These are phyloP conservation scores for Cystobasidiaceae sp. DNA, from an alignment of 1,284 basidiomycete species.

Conservation along the genomic window DNA sequence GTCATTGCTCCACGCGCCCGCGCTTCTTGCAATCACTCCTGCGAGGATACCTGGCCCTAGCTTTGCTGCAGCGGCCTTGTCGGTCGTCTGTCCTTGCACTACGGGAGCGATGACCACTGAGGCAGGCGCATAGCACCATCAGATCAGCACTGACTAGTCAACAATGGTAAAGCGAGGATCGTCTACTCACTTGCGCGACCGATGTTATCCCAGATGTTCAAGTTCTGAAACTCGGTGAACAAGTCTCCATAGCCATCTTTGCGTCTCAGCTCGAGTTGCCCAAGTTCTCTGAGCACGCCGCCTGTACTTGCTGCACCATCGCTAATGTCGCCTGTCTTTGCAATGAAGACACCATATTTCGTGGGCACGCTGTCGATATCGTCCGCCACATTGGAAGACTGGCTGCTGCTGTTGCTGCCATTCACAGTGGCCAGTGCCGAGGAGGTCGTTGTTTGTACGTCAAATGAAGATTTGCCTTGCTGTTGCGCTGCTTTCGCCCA, in stretches of 20 bases:
- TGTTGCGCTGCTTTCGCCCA: slow-evolving; percentile 7
- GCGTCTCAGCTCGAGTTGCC: slow-evolving; percentile 44
- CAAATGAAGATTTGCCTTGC: slow-evolving; percentile 3
- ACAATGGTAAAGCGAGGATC: no score
- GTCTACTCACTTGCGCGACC: slow-evolving; percentile 42
- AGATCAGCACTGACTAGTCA: no score
- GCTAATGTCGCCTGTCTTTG: slow-evolving; percentile 47
- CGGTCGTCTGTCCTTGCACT: neutral
- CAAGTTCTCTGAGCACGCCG: slow-evolving; percentile 42
- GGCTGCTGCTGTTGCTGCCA: slow-evolving; percentile 36
- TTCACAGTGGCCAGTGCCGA: slow-evolving; percentile 37
- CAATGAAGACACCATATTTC: slow-evolving; percentile 46
- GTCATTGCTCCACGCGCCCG: slow-evolving; percentile 50
- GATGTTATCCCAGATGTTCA: slow-evolving; percentile 49
- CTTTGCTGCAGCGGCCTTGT: slow-evolving; percentile 23
- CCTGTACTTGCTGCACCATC: slow-evolving; percentile 48
- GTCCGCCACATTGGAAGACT: neutral
- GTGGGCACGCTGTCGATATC: slow-evolving; percentile 5
- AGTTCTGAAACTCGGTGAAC: slow-evolving; percentile 47
- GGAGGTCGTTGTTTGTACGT: slow-evolving; percentile 1
- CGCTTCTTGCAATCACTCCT: slow-evolving; percentile 48
- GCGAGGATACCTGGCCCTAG: slow-evolving; percentile 46
- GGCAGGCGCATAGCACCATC: neutral
- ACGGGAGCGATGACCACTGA: slow-evolving; percentile 46
- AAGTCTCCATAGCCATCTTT: slow-evolving; percentile 49